Evolutionary conservation across 2,329 filamentous ascomycete species (phyloP), one percentile per base, ranked within the genome.

Genomic region (Penicillium sp.): DNA sequence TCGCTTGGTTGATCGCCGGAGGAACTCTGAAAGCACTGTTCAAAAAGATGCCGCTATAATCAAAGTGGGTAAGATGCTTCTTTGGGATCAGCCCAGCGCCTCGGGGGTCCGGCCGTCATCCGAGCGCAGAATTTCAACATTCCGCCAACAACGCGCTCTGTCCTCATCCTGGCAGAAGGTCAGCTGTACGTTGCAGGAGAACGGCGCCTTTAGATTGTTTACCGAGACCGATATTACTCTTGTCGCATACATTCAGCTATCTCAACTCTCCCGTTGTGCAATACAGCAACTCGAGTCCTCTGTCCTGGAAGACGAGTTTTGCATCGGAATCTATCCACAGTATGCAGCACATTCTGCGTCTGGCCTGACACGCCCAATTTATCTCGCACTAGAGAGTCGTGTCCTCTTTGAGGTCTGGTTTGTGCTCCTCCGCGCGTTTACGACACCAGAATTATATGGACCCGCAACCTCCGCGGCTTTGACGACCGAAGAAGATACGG

Each of bases 331-430:
- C 51, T 97, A 97, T 72, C 94, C 95, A 17, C 93, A 94, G 65
- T 98, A 99, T 77, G 89, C 92, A 0, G 85, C 90, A 9, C 88
- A 87, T 21, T 86, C 91, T 1, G 90, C 87, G 3, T 86, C 90
- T 19, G 83, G 94, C 60, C 90, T 94, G 30, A 89, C 92, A 62
- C 88, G 91, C n/a, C 94, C 95, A 0, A 89, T 98, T 41, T 97
- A 96, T 73, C 83, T 99, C 38, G 91, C 92, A 3, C 79, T 97
- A 49, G 94, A 98, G 69, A 93, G 88, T 29, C 87, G 93, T 47
- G 88, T 96, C 7, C 83, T 96, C n/a, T 97, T 96, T 70, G 95
- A 99, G 75, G 95, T 97, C 13, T 99, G 95, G 95, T 94, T 96
- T 71, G 93, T 97, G 7, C 82, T 99, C 9, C 78, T 99, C 31